A percentile compares a stretch with the other conserved stretches of the same genome.
phyloP scores from a whole-genome alignment of 2,329 filamentous ascomycete genomes.

The Clarireedia hainanense region DNA sequence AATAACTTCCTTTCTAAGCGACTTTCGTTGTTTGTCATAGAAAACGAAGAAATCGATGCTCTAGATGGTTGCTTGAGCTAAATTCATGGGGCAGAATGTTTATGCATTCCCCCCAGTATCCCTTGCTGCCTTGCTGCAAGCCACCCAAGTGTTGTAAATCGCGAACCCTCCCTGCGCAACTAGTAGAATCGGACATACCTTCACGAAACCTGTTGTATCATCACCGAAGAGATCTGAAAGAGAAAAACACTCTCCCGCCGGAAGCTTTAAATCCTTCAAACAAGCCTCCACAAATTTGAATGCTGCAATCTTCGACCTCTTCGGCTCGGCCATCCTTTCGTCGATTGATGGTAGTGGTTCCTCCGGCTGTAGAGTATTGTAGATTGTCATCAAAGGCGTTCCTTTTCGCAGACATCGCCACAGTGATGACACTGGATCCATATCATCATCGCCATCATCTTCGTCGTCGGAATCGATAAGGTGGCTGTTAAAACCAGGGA shows the following conservation, averaged over 20 bases:
- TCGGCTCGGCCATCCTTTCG: conserved; percentile 56
- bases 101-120: background rate
- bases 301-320: conserved; percentile 76
- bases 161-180: background rate
- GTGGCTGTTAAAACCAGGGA: conserved; percentile 74
- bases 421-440: conserved; percentile 80
- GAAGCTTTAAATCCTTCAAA: conserved; percentile 68
- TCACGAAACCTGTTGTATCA: conserved; percentile 95
- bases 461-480: conserved; percentile 65
- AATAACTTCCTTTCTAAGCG: background rate
- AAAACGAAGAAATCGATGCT: background rate
- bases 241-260: conserved; percentile 78
- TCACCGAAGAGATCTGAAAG: conserved; percentile 86
- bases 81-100: background rate
- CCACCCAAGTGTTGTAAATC: background rate
- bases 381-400: conserved; percentile 77
- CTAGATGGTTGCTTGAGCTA: background rate
- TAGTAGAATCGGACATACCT: conserved; percentile 44
- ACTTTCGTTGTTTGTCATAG: background rate
- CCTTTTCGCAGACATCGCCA: conserved; percentile 84
- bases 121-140: background rate
- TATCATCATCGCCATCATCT: conserved; percentile 54
- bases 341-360: conserved; percentile 58
- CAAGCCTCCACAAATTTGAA: conserved; percentile 92
- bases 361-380: conserved; percentile 72